Base-by-base conservation (phyloP, 371 early-diverging fungal species). In the Mortierella polycephala region DNA sequence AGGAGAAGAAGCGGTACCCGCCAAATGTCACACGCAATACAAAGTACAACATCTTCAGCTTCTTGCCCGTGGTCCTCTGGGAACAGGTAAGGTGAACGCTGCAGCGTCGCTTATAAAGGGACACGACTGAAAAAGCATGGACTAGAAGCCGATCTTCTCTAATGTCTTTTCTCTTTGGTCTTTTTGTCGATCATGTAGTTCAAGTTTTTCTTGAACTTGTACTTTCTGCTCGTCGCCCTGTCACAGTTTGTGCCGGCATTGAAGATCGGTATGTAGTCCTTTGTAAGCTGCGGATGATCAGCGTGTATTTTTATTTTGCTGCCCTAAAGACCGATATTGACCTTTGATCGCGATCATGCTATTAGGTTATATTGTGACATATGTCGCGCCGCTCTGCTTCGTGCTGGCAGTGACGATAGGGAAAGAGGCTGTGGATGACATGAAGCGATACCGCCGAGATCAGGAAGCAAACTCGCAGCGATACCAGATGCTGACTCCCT, bases 351-450 rank as follows among this genome's bases (percentile, higher is more conserved):
- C n/a, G n/a, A n/a, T n/a, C n/a, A 21, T 66, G n/a, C 40, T 61
- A 44, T 63, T 91, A 87, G 95, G 97, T 12, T 97, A 98, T 71
- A 89, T 97, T 42, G 84, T 98, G 58, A 97, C 98, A 7, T 98
- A 98, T 69, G 90, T 99, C 49, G 97, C 94, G 9, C 99, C 99
- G 5, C 87, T 99, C 60, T 87, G 93, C 62, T 96, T 99, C 85
- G 99, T 99, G 3, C 82, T 99, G 45, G 60, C 90, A 10, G 92
- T 99, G 51, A 97, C 98, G 0, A 94, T 97, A 71, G 91, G 93
- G 58, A 99, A 99, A 83, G 99, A 99, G 83, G 98, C 95, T 0
- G 79, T 90, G 47, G 99, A 99, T 81, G 99, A 99, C 85, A 94
- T 89, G 70, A 93, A 94, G 63, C 89, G 99, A 23, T 92, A 91